These are phyloP conservation scores for Vitis hybrid DNA, from an alignment of 177 flowering plant species.

Conservation along the genomic window DNA sequence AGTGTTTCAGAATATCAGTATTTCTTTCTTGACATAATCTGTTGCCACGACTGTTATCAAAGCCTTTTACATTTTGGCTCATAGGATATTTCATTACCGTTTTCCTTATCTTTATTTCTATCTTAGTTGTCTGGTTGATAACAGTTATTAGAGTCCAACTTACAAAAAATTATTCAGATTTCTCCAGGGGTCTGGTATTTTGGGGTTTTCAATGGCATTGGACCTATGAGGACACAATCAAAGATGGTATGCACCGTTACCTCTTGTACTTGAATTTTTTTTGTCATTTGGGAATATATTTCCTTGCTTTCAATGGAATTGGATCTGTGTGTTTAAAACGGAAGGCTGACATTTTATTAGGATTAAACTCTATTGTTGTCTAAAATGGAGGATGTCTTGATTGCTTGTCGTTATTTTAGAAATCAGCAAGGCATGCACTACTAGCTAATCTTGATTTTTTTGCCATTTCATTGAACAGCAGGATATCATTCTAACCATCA, in stretches of 20 bases:
- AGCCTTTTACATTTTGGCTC: not conserved
- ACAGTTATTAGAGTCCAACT: slow-evolving; percentile 4
- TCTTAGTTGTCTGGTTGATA: not conserved
- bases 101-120: not conserved
- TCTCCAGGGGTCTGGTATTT: slow-evolving; percentile 84
- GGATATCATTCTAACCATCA: too few relatives aligned
- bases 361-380: too few relatives aligned
- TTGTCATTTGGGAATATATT: not conserved
- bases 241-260: slow-evolving; percentile 63
- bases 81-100: not conserved
- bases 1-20: too few relatives aligned
- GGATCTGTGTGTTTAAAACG: too few relatives aligned
- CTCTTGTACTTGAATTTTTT: not conserved
- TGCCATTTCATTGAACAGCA: too few relatives aligned
- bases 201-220: slow-evolving; percentile 91
- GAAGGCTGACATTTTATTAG: too few relatives aligned
- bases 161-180: slow-evolving; percentile 49
- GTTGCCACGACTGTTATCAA: not conserved
- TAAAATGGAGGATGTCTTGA: too few relatives aligned
- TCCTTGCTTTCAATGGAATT: not conserved
- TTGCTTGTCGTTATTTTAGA: too few relatives aligned
- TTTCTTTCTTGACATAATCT: too few relatives aligned
- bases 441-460: too few relatives aligned
- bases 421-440: too few relatives aligned
- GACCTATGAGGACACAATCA: slow-evolving; percentile 76